A percentile compares a stretch with the other conserved stretches of the same genome.
Conservation (phyloP, 2,329 filamentous ascomycete species). For the Scytalidium sp. region DNA sequence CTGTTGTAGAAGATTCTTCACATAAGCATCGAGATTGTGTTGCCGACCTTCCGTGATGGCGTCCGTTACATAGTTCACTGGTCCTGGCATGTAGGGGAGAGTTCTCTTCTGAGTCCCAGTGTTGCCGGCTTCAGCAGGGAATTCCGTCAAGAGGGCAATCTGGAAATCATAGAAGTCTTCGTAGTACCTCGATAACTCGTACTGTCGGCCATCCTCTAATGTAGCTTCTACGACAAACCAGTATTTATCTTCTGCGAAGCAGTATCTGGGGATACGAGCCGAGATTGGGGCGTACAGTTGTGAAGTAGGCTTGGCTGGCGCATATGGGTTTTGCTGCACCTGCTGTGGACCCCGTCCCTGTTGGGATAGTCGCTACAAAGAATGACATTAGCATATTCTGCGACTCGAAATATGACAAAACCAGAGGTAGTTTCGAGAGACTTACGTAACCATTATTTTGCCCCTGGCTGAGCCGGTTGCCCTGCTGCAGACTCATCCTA, state of each 20-base stretch:
- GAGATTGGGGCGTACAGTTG: conserved; percentile 72
- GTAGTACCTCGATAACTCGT: conserved; percentile 93
- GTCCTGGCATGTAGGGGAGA: conserved; percentile 95
- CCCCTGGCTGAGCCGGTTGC: conserved; percentile 43
- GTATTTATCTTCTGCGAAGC: conserved; percentile 96
- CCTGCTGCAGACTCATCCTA: conserved; percentile 71
- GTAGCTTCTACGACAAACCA: conserved; percentile 96
- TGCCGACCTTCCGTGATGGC: conserved; percentile 91
- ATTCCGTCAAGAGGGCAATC: conserved; percentile 87
- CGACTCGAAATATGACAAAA: not conserved
- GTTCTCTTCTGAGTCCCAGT: conserved; percentile 75
- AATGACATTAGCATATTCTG: not conserved
- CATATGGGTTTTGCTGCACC: conserved; percentile 32
- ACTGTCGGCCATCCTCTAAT: conserved; percentile 85
- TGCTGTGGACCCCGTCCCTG: conserved; percentile 10
- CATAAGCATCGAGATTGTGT: conserved; percentile 91
- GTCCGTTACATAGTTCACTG: conserved; percentile 97
- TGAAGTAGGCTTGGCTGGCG: conserved; percentile 40
- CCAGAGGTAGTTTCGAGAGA: not conserved
- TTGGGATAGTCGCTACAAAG: conserved; percentile 17
- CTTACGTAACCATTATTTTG: conserved; percentile 48
- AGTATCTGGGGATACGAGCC: conserved; percentile 87
- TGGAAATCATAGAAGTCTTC: conserved; percentile 99
- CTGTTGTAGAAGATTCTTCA: conserved; percentile 84
- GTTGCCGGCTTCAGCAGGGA: conserved; percentile 90